Base-by-base conservation (phyloP, 164 flowering plant genomes). In the Magnolia kwangsiensis region DNA sequence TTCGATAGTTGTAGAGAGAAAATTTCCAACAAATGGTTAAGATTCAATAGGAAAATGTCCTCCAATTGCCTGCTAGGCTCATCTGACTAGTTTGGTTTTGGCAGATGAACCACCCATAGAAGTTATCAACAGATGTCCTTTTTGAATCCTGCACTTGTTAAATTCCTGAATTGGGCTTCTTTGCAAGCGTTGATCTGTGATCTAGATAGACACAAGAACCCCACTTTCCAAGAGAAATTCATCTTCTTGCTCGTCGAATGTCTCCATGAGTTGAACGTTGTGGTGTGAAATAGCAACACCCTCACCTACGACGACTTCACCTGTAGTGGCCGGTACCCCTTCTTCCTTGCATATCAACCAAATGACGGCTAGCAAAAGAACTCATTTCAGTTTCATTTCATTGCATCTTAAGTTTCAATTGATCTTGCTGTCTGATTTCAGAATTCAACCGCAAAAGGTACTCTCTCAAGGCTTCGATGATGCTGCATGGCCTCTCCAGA, bases 211-310 rank as follows among this genome's bases (percentile, higher is more conserved):
- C 91, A 90, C 3, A 94, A 84, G 75, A 90, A 89, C 79, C 96
- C 98, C 1, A 83, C 84, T 2, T 94, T 94, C 77, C 97, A 92
- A 82, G 96, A 92, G 86, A 94, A 92, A 78, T 90, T 92, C 67
- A 79, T 83, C 70, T 87, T 94, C 73, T 78, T 83, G 0, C 80
- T 94, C 20, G 87, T 94, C 37, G 96, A 94, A 83, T 96, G 97
- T 8, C 85, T 92, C 14, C 79, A 89, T 45, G 98, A 91, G 80
- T 0, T 94, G 1, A 88, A 77, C 74, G 85, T 90, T 24, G 64
- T 58, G 11, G 99, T 94, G 50, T 95, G 95, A 93, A 95, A 95
- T 72, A 92, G 92, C 86, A 92, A 95, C 78, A 90, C 97, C 13
- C 27, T 93, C 21, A 77, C 90, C 4, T 72, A 7, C 3, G 97